Conservation (phyloP, 352 stramenopile species). For the Sclerospora graminicola region DNA sequence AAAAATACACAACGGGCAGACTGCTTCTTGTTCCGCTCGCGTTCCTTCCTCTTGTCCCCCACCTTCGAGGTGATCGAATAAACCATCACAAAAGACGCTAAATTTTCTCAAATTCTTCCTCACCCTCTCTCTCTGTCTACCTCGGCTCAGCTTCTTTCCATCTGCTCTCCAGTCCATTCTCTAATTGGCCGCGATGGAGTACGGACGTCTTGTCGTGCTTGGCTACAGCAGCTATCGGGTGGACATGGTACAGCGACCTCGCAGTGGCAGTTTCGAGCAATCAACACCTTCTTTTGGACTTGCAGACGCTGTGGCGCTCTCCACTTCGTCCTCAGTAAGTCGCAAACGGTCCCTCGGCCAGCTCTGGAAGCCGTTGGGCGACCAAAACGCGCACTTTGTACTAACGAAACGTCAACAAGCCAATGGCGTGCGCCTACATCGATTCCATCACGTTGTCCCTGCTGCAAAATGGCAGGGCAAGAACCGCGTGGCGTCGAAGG, state of each 20-base stretch:
- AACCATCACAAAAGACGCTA: slow-evolving; percentile 3
- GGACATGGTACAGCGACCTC: slow-evolving; percentile 24
- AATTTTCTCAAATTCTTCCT: no score
- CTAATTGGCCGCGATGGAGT: slow-evolving; percentile 38
- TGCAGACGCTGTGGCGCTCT: slow-evolving; percentile 9
- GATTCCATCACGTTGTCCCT: slow-evolving; percentile 51
- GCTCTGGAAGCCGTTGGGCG: slow-evolving; percentile 60
- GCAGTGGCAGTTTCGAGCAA: slow-evolving; percentile 8
- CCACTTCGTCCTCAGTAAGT: background rate
- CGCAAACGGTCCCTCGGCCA: slow-evolving; percentile 42
- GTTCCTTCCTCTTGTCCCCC: no score
- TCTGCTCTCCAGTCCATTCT: slow-evolving; percentile 9
- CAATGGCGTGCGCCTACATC: slow-evolving; percentile 41
- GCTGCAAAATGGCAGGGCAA: slow-evolving; percentile 1
- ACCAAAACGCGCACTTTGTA: slow-evolving; percentile 63
- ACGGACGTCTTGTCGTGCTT: slow-evolving; percentile 73
- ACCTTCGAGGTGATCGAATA: background rate
- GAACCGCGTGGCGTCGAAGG: slow-evolving; percentile 9
- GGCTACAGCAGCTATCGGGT: slow-evolving; percentile 81
- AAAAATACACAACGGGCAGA: no score
- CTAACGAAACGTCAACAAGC: slow-evolving; percentile 30
- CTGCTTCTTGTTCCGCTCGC: no score
- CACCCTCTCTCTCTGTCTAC: background rate
- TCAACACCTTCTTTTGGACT: slow-evolving; percentile 27
- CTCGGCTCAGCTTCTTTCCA: slow-evolving; percentile 1